Evolutionary conservation across 2,329 filamentous ascomycete species (phyloP), one percentile per base, ranked within the genome.

Genomic region (Scedosporium minutisporum): DNA sequence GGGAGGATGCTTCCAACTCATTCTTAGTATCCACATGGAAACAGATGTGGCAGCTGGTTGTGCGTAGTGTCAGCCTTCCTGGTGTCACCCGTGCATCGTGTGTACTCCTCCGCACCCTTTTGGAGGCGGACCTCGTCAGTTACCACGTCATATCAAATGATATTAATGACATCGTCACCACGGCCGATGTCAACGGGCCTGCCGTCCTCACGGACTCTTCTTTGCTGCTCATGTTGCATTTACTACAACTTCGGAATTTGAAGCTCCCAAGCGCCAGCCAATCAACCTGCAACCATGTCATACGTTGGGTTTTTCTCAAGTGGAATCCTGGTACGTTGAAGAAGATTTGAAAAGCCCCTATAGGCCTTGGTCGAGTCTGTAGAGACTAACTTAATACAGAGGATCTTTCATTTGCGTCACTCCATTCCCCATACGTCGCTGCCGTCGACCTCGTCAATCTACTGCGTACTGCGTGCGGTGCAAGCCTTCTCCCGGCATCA

Each of bases 131-230:
- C 3, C 73, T 96, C n/a, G 72, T 96, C 10, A 78, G 85, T 0
- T 89, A 89, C 67, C 81, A 87, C 57, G 78, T 82, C 29, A 78
- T 93, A 16, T 84, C 85, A 2, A 86, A 91, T 63, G 86, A 88
- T 29, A 78, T 91, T 59, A 88, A 89, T 67, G 83, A 82, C 62
- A 88, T 96, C 64, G 80, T 96, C 10, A 84, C 86, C 4, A 88
- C 88, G 23, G 86, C 91, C 57, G 93, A 96, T 68, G 80, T 93
- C 42, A 93, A 88, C 70, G 93, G 93, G 0, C 93, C 95, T 6
- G 85, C 86, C 1, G 72, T 86, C 21, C 76, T 96, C 18, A 87
- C 87, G n/a, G 95, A 97, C 71, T 86, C 91, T 1, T 89, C 90
- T 3, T 77, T 93, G 18, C 78, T 81, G 2, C 73, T 99, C 48